phyloP scores from a whole-genome alignment of 2,329 filamentous ascomycete species.

The Colletotrichum navitas region DNA sequence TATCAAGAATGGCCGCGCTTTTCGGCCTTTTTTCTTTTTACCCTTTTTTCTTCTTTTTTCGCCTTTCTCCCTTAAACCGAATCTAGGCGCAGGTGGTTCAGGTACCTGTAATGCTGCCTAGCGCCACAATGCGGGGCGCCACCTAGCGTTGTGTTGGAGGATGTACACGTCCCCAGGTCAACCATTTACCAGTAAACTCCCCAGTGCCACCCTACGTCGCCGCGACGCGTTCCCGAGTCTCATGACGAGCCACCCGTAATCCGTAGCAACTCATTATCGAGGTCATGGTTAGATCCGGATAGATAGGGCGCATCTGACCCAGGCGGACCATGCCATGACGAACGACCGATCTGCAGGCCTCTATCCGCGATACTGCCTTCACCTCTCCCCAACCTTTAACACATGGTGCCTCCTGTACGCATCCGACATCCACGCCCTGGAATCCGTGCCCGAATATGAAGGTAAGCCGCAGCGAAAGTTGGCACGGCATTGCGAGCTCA shows the following conservation, averaged over 20 bases:
- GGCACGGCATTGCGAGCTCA: not conserved
- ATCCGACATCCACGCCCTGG: slow-evolving; percentile 63
- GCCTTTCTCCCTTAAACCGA: not conserved
- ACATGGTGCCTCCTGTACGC: slow-evolving; percentile 70
- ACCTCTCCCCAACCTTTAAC: slow-evolving; percentile 71
- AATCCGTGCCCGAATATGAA: slow-evolving; percentile 63
- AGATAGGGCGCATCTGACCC: not conserved
- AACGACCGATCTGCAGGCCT: slow-evolving; percentile 52
- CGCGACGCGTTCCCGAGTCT: slow-evolving; percentile 14
- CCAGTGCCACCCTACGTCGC: not conserved
- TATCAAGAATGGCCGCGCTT: not conserved
- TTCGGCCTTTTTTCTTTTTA: not conserved
- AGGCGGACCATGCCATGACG: slow-evolving; percentile 64
- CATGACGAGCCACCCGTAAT: not conserved
- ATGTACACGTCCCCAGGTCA: slow-evolving; percentile 34
- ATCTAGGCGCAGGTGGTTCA: not conserved
- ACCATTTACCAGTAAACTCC: slow-evolving; percentile 8
- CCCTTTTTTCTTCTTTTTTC: not conserved
- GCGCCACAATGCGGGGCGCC: slow-evolving; percentile 33
- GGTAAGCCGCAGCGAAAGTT: slow-evolving; percentile 53
- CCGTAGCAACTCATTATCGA: not conserved
- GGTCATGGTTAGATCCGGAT: not conserved
- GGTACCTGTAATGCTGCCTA: not conserved
- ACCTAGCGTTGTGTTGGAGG: slow-evolving; percentile 1
- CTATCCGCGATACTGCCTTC: slow-evolving; percentile 74